Conservation (phyloP, 2,329 filamentous ascomycete species). For the Ceratocystis alfenasii region DNA sequence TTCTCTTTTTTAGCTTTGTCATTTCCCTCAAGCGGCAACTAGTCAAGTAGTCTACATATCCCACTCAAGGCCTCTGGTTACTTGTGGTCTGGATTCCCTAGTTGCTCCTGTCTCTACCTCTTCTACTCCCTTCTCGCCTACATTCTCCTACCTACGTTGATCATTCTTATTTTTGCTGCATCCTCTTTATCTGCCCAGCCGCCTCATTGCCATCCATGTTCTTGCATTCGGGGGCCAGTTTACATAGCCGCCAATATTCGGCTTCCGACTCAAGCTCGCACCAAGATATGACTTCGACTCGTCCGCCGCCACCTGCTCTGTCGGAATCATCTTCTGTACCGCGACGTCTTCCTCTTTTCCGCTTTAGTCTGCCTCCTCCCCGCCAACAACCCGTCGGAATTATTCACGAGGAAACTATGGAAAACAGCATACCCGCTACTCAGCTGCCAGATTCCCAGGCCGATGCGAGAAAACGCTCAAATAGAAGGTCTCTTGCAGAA, state of each 20-base stretch:
- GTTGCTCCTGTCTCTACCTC: not conserved
- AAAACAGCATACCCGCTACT: not conserved
- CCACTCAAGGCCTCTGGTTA: not conserved
- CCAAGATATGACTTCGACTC: not conserved
- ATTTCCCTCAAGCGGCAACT: not conserved
- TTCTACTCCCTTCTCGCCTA: not conserved
- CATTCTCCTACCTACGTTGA: not conserved
- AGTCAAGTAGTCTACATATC: not conserved
- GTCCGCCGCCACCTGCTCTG: conserved; percentile 29
- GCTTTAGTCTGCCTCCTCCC: conserved; percentile 18
- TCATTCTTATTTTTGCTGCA: not conserved
- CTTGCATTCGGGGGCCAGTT: conserved; percentile 46
- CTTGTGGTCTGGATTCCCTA: not conserved
- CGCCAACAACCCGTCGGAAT: conserved; percentile 15
- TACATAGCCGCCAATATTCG: conserved; percentile 47
- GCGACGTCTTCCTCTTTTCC: conserved; percentile 20
- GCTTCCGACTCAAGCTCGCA: not conserved
- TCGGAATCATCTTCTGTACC: conserved; percentile 9
- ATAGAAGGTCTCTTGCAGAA: conserved; percentile 15
- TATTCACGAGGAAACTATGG: conserved; percentile 20
- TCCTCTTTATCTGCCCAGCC: not conserved
- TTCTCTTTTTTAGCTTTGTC: not conserved
- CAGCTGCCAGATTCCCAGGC: not conserved
- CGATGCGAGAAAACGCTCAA: not conserved
- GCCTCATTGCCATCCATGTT: conserved; percentile 41